Conservation (phyloP, 768 basidiomycete species). For the Macrolepiota dolichaula region DNA sequence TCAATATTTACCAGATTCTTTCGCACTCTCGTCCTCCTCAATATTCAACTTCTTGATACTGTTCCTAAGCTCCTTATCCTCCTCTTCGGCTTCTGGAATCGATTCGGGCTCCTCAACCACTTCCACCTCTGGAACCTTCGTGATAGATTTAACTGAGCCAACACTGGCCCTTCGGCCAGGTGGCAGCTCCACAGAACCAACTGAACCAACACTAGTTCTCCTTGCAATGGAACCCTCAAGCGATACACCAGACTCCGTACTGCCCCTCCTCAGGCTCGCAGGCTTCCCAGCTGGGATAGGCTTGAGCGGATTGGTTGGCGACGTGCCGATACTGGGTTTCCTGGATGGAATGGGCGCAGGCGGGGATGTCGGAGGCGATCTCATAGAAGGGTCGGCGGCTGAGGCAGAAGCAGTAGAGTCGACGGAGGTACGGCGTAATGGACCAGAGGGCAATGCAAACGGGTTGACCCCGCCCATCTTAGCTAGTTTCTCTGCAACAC, state of each 20-base stretch:
- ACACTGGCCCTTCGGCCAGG: constrained; percentile 1
- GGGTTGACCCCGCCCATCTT: constrained; percentile 72
- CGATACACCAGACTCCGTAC: background rate
- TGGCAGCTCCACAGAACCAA: background rate
- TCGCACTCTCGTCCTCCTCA: constrained; percentile 7
- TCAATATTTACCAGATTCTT: constrained; percentile 33
- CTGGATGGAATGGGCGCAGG: background rate
- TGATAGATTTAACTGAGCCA: background rate
- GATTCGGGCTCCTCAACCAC: constrained; percentile 4
- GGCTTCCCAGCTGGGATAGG: constrained; percentile 1
- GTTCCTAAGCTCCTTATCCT: background rate
- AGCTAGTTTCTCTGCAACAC: constrained; percentile 60
- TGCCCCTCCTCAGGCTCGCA: background rate
- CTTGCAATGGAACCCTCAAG: background rate
- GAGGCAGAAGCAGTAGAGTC: constrained; percentile 11
- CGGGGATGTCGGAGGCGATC: constrained; percentile 7
- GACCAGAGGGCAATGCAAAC: constrained; percentile 32
- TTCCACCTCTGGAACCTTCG: background rate
- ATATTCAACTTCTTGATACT: background rate
- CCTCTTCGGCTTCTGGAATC: background rate
- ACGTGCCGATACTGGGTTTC: constrained; percentile 1
- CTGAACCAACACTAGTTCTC: background rate
- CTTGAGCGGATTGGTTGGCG: background rate
- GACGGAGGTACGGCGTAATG: constrained; percentile 20
- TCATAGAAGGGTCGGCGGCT: background rate